phyloP scores from a whole-genome alignment of 495 filamentous ascomycete species.

The Xylaria scruposa region DNA sequence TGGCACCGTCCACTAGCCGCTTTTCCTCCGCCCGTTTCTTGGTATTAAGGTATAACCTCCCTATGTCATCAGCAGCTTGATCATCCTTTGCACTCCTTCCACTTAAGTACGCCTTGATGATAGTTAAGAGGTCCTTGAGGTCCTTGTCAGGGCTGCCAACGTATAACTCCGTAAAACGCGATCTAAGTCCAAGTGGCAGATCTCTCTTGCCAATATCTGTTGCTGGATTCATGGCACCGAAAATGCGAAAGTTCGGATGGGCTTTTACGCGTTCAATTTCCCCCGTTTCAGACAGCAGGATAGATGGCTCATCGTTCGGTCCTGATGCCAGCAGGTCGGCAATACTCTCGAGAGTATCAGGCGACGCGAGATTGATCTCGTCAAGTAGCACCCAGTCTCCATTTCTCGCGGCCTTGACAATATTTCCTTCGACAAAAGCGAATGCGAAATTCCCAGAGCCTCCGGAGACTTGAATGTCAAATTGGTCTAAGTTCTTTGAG shows the following conservation, averaged over 20 bases:
- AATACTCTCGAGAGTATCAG: constrained; percentile 93
- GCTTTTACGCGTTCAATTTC: constrained; percentile 86
- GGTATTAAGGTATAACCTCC: constrained; percentile 82
- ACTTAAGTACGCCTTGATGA: constrained; percentile 86
- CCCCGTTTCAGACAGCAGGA: constrained; percentile 90
- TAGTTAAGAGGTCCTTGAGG: constrained; percentile 77
- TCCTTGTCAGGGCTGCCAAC: constrained; percentile 87
- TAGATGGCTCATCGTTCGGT: constrained; percentile 70
- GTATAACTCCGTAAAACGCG: constrained; percentile 92
- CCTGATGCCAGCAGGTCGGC: constrained; percentile 80
- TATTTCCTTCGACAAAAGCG: constrained; percentile 91
- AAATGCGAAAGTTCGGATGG: constrained; percentile 93
- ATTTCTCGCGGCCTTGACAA: constrained; percentile 89
- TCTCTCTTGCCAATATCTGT: constrained; percentile 97
- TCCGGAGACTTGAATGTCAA: constrained; percentile 80
- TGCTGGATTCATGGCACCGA: constrained; percentile 98
- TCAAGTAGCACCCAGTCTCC: constrained; percentile 98
- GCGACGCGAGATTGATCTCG: constrained; percentile 94
- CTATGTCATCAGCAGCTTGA: constrained; percentile 75
- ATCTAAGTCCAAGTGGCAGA: constrained; percentile 80
- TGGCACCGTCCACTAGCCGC: constrained; percentile 88
- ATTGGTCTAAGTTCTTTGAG: constrained; percentile 72
- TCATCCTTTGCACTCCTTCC: constrained; percentile 68
- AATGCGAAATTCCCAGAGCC: constrained; percentile 88
- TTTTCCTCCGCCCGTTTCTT: constrained; percentile 83